phyloP scores from a whole-genome alignment of 2,329 filamentous ascomycete genomes.

The Pezicula radicicola region DNA sequence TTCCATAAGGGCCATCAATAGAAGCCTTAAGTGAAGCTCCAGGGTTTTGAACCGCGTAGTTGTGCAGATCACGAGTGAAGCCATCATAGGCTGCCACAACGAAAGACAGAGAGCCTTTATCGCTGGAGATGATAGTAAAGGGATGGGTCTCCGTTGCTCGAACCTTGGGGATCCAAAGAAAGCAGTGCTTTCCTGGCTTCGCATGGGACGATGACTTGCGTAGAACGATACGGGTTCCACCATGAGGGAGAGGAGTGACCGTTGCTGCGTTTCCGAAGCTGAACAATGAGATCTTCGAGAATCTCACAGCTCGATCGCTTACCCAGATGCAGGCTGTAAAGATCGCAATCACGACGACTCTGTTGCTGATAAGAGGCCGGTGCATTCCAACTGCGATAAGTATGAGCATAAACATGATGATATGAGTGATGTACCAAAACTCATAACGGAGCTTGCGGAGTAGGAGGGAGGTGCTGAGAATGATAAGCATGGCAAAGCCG shows the following conservation, averaged over 20 bases:
- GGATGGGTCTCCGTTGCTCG: slow-evolving; percentile 58
- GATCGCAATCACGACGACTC: slow-evolving; percentile 38
- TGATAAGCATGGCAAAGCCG: slow-evolving; percentile 41
- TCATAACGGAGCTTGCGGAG: slow-evolving; percentile 47
- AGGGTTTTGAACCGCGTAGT: slow-evolving; percentile 46
- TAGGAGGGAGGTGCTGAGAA: slow-evolving; percentile 39
- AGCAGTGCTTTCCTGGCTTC: slow-evolving; percentile 57
- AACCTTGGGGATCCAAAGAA: slow-evolving; percentile 60
- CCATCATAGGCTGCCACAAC: slow-evolving; percentile 56
- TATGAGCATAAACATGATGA: slow-evolving; percentile 45
- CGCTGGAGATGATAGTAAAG: slow-evolving; percentile 54
- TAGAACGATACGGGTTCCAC: slow-evolving; percentile 53
- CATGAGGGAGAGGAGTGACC: slow-evolving; percentile 49
- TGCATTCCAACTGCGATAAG: slow-evolving; percentile 49
- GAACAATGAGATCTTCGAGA: slow-evolving; percentile 39
- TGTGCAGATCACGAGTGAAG: slow-evolving; percentile 54
- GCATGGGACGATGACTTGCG: slow-evolving; percentile 43
- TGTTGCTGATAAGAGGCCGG: slow-evolving; percentile 41
- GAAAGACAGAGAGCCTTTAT: slow-evolving; percentile 45
- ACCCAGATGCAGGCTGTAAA: slow-evolving; percentile 46
- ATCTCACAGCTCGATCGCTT: slow-evolving; percentile 47
- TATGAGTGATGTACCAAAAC: slow-evolving; percentile 51
- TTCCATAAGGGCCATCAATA: slow-evolving; percentile 58
- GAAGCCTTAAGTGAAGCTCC: slow-evolving; percentile 47
- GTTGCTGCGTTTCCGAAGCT: slow-evolving; percentile 48